Base-by-base conservation (phyloP, 2,329 filamentous ascomycete species). In the Pseudogymnoascus sp. region DNA sequence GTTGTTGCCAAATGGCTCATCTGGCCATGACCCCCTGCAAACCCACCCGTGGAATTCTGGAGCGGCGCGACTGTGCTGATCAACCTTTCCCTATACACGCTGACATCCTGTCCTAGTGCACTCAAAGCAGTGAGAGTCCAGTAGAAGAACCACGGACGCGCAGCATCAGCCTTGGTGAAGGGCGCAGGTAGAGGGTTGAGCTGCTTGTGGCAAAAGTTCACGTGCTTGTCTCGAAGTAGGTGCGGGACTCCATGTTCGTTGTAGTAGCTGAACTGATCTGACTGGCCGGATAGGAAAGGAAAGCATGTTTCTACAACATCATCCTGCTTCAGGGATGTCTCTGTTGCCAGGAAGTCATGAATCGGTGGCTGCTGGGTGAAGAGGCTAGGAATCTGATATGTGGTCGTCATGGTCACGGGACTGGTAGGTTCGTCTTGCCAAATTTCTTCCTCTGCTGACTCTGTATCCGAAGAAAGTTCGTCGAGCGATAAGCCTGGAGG, bases 1-100 rank as follows among this genome's bases (percentile, higher is more conserved):
- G 89, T 91, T 55, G 90, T 88, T 62, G 94, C 94, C 67, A 94
- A 82, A 75, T 99, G 94, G 60, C 90, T 92, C 67, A 84, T 81
- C 72, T 97, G 94, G 29, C 93, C 92, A 73, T 92, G 88, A n/a
- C 94, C 92, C 65, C 93, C 94, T 60, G 92, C 94, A 73, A 96
- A 96, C 2, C 94, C 94, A 59, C 94, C 94, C 13, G 80, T 80
- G 21, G 79, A 74, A 74, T 97, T 95, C 76, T 97, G 94, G 75
- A 93, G 87, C 48, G 90, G 85, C 58, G 80, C 81, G 59, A 94
- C 87, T 5, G 92, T 97, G 64, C 86, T 82, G 59, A 89, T 77
- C 63, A 93, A 84, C 75, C 82, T 80, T 66, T 88, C 78, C 62
- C 87, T 83, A 74, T 90, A 93, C 61, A 73, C 70, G 6, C 76